Percentiles rank a stretch among this genome's conserved stretches.
Evolutionary conservation across 352 stramenopile genomes (phyloP).

Genomic region (Globisporangium ultimum): DNA sequence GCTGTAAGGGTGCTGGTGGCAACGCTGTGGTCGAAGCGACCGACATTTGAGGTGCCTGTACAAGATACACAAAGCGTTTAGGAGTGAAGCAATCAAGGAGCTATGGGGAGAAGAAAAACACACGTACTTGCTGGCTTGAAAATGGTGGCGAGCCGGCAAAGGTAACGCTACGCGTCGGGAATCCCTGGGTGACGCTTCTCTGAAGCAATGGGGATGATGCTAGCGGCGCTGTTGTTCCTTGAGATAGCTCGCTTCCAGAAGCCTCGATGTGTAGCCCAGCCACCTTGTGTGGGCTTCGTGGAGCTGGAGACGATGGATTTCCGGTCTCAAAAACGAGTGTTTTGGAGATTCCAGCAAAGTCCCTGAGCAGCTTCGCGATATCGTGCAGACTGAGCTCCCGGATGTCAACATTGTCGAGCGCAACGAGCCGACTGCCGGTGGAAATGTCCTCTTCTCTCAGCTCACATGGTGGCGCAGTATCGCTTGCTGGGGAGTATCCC

Average conservation of each 20-base stretch:
- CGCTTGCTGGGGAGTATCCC: conserved; percentile 7
- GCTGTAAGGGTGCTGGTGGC: conserved; percentile 11
- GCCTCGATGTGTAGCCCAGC: too few relatives aligned
- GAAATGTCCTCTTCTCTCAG: conserved; percentile 25
- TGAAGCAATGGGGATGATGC: too few relatives aligned
- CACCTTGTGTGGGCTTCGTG: neutral
- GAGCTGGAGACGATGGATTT: neutral
- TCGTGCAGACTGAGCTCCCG: conserved; percentile 30
- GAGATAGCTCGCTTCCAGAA: too few relatives aligned
- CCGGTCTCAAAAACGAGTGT: conserved; percentile 38
- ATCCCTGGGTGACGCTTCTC: too few relatives aligned
- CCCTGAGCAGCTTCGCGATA: conserved; percentile 28
- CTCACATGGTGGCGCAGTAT: conserved; percentile 7
- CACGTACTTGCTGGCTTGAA: too few relatives aligned
- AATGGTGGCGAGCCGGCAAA: too few relatives aligned
- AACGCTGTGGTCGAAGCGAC: neutral
- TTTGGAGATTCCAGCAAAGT: conserved; percentile 21
- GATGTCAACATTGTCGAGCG: conserved; percentile 43
- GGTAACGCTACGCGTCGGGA: too few relatives aligned
- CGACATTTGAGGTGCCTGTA: neutral
- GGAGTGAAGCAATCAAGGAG: too few relatives aligned
- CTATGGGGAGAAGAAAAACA: too few relatives aligned
- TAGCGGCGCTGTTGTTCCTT: too few relatives aligned
- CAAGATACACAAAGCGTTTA: neutral
- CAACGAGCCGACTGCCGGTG: conserved; percentile 41